Percentiles rank a stretch among this genome's conserved stretches.
Evolutionary conservation across 2,329 filamentous ascomycete species (phyloP).

Genomic region (Sporothrix phasma): DNA sequence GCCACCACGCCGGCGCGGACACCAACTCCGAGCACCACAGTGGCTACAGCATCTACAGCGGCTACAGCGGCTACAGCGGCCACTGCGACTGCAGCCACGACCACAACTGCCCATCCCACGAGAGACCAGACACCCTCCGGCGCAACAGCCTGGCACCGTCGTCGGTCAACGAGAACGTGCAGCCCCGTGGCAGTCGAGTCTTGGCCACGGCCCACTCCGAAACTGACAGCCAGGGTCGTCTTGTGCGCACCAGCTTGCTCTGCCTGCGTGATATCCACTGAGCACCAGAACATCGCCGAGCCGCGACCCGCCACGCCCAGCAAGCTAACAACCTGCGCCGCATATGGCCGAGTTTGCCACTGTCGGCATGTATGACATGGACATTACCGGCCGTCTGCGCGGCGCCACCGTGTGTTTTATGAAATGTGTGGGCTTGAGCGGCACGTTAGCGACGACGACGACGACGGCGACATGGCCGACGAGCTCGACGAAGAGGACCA

Average conservation of each 20-base stretch:
- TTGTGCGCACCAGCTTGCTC: slow-evolving; percentile 37
- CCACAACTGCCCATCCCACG: neutral
- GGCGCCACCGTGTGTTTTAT: slow-evolving; percentile 43
- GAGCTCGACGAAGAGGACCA: slow-evolving; percentile 22
- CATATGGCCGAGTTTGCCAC: slow-evolving; percentile 45
- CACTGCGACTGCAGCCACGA: neutral
- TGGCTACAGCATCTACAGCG: neutral
- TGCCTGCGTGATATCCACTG: slow-evolving; percentile 43
- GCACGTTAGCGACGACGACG: slow-evolving; percentile 35
- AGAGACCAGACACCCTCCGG: too few species aligned
- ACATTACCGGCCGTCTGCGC: slow-evolving; percentile 38
- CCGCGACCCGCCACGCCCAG: slow-evolving; percentile 38
- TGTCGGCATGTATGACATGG: slow-evolving; percentile 46
- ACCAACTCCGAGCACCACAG: neutral
- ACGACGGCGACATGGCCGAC: slow-evolving; percentile 21
- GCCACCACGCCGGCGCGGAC: neutral
- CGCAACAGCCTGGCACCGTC: slow-evolving; percentile 18
- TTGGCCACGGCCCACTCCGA: slow-evolving; percentile 40
- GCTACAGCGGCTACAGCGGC: neutral
- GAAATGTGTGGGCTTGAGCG: slow-evolving; percentile 39
- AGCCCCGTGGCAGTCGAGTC: slow-evolving; percentile 31
- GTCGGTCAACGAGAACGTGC: slow-evolving; percentile 4
- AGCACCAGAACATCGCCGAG: slow-evolving; percentile 39
- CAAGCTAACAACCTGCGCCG: slow-evolving; percentile 44
- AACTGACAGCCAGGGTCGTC: slow-evolving; percentile 32